Base-by-base conservation (phyloP, 75 land plant species). In the Picea sitchensis region DNA sequence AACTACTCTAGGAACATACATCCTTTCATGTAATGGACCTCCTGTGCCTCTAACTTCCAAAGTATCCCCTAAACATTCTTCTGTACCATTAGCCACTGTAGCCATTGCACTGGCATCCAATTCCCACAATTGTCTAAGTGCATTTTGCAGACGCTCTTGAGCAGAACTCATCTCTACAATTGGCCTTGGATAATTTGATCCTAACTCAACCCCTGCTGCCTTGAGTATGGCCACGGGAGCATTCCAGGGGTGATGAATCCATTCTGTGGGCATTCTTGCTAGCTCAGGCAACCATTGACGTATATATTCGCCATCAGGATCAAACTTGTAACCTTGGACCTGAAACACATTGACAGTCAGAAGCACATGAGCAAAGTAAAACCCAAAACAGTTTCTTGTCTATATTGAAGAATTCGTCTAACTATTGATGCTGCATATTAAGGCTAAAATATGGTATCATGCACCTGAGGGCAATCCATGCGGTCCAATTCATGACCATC, bases 231-330 rank as follows among this genome's bases (percentile, higher is more conserved):
- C 58, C 26, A 62, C 47, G 34, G 98, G 94, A n/a, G 98, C 96
- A 83, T 93, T 91, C 98, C 98, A 95, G 62, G 98, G 98, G 65
- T 95, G 96, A 83, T 96, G 99, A 54, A 96, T 94, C 99, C 99
- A 96, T 79, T 94, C 99, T 69, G 91, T 89, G 34, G 99, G 99
- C 75, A 96, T 77, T 57, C 99, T 87, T 32, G 95, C 78, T 47
- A 96, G 90, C 84, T 96, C 99, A 34, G 99, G 99, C 59, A 96
- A 84, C 99, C 99, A 96, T 20, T 86, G 85, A 61, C 96, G 85
- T n/a, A 94, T 93, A 82, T 96, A 96, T 81, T 96, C 93, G 51
- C 99, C 99, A 41, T 90, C 82, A 36, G 93, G 97, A 79, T 96
- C 99, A 80, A 85, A 90, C 76, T 84, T 89, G 77, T 86, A 87